Evolutionary conservation across 768 basidiomycete genomes (phyloP), one percentile per base, ranked within the genome.

Genomic region (Sistotremastrum suecicum): DNA sequence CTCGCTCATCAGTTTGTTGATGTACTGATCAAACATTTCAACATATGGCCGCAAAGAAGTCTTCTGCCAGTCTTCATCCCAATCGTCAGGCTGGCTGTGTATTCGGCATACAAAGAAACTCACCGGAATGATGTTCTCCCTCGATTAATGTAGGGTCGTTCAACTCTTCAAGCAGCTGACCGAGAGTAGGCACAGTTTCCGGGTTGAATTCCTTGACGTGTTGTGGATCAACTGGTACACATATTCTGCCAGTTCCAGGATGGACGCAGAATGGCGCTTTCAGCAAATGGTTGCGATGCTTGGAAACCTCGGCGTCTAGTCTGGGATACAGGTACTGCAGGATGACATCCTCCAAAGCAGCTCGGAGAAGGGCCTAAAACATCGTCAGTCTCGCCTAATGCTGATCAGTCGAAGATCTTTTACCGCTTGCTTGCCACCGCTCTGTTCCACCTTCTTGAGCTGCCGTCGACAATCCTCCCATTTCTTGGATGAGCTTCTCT

Each of bases 181-280:
- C 71, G 5, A 94, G 81, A 0, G 90, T 98, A 1, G 95, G 95
- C 4, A 97, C 94, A 1, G 55, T 59, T 44, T 73, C 76, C 0
- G 92, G 95, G 57, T 94, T 78, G 56, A 98, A 99, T 1, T 72
- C 67, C 45, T 88, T 78, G 32, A 97, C 74, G 33, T 63, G 59
- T 34, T 63, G 63, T 3, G 90, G 83, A 56, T 94, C 83, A 11
- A 98, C 70, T 1, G 94, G 95, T 2, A 99, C 87, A 59, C 94
- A 99, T 6, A 99, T 78, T 32, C 90, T 77, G 1, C 94, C 95
- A 2, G 95, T 99, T 51, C 87, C 87, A 0, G 95, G 95, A 62
- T 99, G 95, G 0, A 98, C 69, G 58, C 92, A 95, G 63, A 99
- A 99, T 0, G 95, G 95, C 20, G 89, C 83, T 64, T 99, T 99